Conservation (phyloP, 768 basidiomycete genomes). For the Lactarius hatsudake region DNA sequence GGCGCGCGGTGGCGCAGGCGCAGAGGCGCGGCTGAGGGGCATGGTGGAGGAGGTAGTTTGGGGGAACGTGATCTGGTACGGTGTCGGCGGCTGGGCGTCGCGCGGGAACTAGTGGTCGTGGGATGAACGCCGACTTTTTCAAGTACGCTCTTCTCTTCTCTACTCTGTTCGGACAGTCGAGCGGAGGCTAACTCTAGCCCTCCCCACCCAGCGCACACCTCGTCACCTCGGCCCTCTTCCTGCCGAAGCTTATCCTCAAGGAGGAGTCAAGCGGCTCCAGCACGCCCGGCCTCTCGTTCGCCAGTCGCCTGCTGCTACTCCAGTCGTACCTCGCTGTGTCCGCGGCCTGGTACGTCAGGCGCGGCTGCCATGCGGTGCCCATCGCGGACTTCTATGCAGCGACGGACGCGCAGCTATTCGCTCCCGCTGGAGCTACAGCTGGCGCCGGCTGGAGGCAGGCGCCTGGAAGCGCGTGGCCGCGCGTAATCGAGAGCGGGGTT, state of each 20-base stretch:
- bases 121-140: constrained; percentile 58
- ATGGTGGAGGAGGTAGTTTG: too few relatives aligned
- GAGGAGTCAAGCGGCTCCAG: constrained; percentile 2
- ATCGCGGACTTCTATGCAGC: constrained; percentile 47
- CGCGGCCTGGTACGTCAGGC: constrained; percentile 54
- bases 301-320: constrained; percentile 51
- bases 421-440: constrained; percentile 22
- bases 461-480: constrained; percentile 45
- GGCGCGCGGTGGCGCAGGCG: constrained; percentile 5
- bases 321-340: constrained; percentile 51
- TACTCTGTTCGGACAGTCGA: constrained; percentile 7
- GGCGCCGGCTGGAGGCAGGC: neutral
- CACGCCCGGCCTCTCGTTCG: constrained; percentile 31
- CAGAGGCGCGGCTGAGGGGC: constrained; percentile 1
- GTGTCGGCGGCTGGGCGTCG: constrained; percentile 41
- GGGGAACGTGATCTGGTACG: too few relatives aligned
- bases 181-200: neutral
- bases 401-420: constrained; percentile 19
- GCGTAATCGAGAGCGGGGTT: constrained; percentile 50
- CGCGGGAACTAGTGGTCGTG: constrained; percentile 27
- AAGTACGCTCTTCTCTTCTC: constrained; percentile 45
- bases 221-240: constrained; percentile 62
- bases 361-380: constrained; percentile 50
- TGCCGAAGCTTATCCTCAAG: constrained; percentile 46
- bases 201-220: constrained; percentile 52